Evolutionary conservation across 768 basidiomycete genomes (phyloP).

Genomic region (Boletus insuetus): DNA sequence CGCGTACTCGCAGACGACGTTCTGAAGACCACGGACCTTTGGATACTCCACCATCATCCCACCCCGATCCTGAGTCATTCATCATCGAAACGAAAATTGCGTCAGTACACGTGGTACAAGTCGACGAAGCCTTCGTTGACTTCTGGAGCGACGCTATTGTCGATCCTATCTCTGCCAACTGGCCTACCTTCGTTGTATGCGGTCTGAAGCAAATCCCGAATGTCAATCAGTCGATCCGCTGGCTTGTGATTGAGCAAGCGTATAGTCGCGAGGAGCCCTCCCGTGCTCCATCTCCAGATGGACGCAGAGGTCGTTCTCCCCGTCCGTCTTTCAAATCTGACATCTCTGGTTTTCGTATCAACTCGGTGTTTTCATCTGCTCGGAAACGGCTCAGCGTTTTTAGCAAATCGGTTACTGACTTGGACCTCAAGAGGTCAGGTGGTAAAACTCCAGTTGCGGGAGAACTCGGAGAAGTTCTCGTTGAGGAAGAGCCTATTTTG

Average conservation of each 20-base stretch:
- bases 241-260: slow-evolving; percentile 69
- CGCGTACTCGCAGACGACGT: slow-evolving; percentile 24
- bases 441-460: slow-evolving; percentile 46
- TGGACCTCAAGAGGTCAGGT: slow-evolving; percentile 25
- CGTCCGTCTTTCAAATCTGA: slow-evolving; percentile 46
- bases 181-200: slow-evolving; percentile 71
- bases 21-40: slow-evolving; percentile 20
- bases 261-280: slow-evolving; percentile 39
- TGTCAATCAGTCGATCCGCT: slow-evolving; percentile 40
- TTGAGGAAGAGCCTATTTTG: slow-evolving; percentile 45
- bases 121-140: slow-evolving; percentile 82
- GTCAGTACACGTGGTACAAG: slow-evolving; percentile 41
- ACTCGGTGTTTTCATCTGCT: slow-evolving; percentile 46
- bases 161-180: slow-evolving; percentile 61
- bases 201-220: slow-evolving; percentile 48
- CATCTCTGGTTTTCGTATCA: slow-evolving; percentile 34
- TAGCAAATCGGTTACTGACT: slow-evolving; percentile 24
- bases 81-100: slow-evolving; percentile 40
- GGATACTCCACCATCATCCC: slow-evolving; percentile 18
- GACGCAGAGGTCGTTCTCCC: slow-evolving; percentile 35
- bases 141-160: slow-evolving; percentile 76
- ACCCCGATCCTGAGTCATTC: slow-evolving; percentile 8
- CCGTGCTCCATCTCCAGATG: slow-evolving; percentile 27
- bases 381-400: slow-evolving; percentile 69
- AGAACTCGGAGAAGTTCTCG: slow-evolving; percentile 69